Evolutionary conservation across 495 filamentous ascomycete species (phyloP).

Genomic region (Daldinia decipiens): DNA sequence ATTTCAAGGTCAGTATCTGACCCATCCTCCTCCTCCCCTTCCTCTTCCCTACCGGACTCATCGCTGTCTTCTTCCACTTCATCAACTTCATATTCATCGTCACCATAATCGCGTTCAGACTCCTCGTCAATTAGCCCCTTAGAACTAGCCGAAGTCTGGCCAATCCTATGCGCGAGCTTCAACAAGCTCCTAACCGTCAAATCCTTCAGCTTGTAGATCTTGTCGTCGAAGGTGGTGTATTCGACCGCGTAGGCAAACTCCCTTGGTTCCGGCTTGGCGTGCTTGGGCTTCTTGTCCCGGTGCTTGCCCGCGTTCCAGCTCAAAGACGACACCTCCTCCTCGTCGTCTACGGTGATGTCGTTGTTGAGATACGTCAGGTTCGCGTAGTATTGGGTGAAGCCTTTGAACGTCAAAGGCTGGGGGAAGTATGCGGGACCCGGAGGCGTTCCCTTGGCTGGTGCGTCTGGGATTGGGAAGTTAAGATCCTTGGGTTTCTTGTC

Average conservation of each 20-base stretch:
- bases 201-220: conserved; percentile 78
- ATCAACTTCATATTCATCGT: conserved; percentile 46
- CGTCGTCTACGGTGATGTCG: conserved; percentile 52
- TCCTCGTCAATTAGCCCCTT: conserved; percentile 24
- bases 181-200: conserved; percentile 86
- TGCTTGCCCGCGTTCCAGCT: conserved; percentile 66
- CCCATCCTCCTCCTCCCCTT: background rate
- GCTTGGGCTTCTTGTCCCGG: conserved; percentile 62
- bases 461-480: conserved; percentile 71
- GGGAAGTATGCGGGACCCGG: conserved; percentile 94
- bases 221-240: conserved; percentile 82
- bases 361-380: conserved; percentile 91
- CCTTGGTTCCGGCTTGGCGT: conserved; percentile 63
- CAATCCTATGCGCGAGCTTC: conserved; percentile 81
- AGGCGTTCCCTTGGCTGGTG: conserved; percentile 75
- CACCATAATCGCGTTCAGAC: conserved; percentile 38
- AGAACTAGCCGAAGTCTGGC: conserved; percentile 49
- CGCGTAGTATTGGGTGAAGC: conserved; percentile 91
- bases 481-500: conserved; percentile 68
- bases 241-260: conserved; percentile 82
- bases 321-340: conserved; percentile 40
- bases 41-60: conserved; percentile 42
- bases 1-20: background rate
- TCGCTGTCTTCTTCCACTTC: conserved; percentile 51
- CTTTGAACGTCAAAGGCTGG: conserved; percentile 77